phyloP scores from a whole-genome alignment of 176 grass and related monocot species.

The Carex parvula region DNA sequence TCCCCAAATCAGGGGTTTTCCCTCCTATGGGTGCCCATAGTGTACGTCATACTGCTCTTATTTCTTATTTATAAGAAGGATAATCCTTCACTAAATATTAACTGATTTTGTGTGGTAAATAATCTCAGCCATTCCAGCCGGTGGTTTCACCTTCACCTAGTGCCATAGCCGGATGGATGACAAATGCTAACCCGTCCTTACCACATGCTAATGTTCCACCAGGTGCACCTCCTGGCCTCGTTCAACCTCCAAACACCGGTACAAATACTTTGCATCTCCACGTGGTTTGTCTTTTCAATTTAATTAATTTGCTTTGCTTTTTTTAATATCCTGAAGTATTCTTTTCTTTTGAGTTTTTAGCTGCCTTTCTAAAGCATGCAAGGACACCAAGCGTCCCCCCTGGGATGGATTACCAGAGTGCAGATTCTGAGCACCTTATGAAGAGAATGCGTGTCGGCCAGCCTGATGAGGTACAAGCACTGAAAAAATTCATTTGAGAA shows the following conservation, averaged over 20 bases:
- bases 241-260: slow-evolving; percentile 86
- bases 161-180: slow-evolving; percentile 98
- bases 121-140: slow-evolving; percentile 82
- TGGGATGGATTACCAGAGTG: slow-evolving; percentile 92
- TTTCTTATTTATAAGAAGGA: neutral
- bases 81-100: neutral
- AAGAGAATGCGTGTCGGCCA: slow-evolving; percentile 96
- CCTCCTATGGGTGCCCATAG: slow-evolving; percentile 88
- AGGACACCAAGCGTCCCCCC: slow-evolving; percentile 76
- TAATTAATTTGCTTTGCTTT: neutral
- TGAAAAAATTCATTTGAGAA: neutral
- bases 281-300: slow-evolving; percentile 8
- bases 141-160: slow-evolving; percentile 94
- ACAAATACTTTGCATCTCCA: slow-evolving; percentile 26
- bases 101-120: slow-evolving; percentile 8
- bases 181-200: slow-evolving; percentile 80
- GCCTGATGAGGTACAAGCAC: slow-evolving; percentile 71
- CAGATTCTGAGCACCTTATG: slow-evolving; percentile 97
- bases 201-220: slow-evolving; percentile 74
- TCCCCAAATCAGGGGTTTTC: slow-evolving; percentile 87
- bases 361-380: slow-evolving; percentile 93
- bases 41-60: slow-evolving; percentile 35
- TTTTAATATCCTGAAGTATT: slow-evolving; percentile 27
- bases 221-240: slow-evolving; percentile 66
- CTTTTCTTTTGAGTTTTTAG: slow-evolving; percentile 35